Evolutionary conservation across 163 green algal species (phyloP), one percentile per base, ranked within the genome.

Genomic region (Volvox carteri): DNA sequence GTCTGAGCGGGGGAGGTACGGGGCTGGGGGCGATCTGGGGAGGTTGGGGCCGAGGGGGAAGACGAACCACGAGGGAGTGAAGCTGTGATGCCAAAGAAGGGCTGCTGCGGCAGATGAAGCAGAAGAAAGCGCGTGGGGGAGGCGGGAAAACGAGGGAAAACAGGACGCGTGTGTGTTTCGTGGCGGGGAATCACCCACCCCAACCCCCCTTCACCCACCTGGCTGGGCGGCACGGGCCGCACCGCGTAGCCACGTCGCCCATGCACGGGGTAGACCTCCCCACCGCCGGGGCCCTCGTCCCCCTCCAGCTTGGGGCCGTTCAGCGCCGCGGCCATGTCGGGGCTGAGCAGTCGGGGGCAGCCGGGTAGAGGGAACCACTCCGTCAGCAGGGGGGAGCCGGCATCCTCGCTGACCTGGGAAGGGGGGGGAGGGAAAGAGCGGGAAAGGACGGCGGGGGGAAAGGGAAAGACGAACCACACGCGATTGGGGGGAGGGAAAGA

Each of bases 361-460:
- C 80, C 80, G 6, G 81, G 81, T 65, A 87, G 65, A 6, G 81
- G 81, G 35, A 87, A 87, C 81, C 81, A 87, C 62, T 87, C 81
- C 8, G 65, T 37, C 65, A 87, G 81, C 81, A 67, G 25, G 19
- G 81, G 44, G 16, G 81, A 54, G 7, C 48, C 67, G 33, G 35
- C 19, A 62, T 87, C 81, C 65, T 87, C 81, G 65, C 67, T 87
- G 3, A 70, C 67, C 81, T 87, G 62, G 2, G 25, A 41, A 46
- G 5, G 21, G 44, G 25, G 25, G 18, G 33, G 76, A 1, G 33
- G 50, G 1, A 25, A 25, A 6, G 75, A 46, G 11, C 33, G 25
- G 25, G 44, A 44, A 6, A 6, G 46, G 28, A 5, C 25, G 16
- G 72, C 35, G n/a, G n/a, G n/a, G 18, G 72, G 21, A 6, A 2